A percentile compares a stretch with the other conserved stretches of the same genome.
These are phyloP conservation scores for Akebia trifoliata DNA, from an alignment of 164 flowering plant species.

Conservation along the genomic window DNA sequence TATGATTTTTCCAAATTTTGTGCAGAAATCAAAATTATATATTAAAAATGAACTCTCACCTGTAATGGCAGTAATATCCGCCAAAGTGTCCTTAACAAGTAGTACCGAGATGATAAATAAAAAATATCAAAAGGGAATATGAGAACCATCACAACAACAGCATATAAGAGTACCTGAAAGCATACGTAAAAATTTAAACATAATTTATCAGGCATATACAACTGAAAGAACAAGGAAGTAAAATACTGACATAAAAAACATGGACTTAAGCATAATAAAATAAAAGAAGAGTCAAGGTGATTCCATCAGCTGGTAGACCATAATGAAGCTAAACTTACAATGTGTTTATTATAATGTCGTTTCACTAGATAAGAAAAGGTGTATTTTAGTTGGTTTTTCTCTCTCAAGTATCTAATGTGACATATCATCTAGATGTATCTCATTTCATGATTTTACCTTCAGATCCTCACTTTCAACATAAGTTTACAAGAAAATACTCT, in stretches of 20 bases:
- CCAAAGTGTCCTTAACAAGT: conserved; percentile 82
- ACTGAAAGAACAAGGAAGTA: neutral
- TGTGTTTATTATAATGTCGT: no score
- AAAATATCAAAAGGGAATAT: conserved; percentile 93
- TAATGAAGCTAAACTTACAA: neutral
- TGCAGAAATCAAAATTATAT: no score
- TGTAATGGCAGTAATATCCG: conserved; percentile 81
- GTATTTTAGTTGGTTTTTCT: no score
- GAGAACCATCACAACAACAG: conserved; percentile 59
- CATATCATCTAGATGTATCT: no score
- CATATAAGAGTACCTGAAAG: conserved; percentile 81
- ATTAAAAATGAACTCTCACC: no score
- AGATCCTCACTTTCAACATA: no score
- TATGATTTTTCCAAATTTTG: no score
- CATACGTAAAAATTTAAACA: neutral
- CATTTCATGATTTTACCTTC: no score
- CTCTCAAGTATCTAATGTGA: no score
- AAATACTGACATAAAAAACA: neutral
- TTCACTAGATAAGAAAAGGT: no score
- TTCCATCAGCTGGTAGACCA: neutral
- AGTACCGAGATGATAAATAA: conserved; percentile 80
- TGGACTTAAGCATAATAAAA: conserved; percentile 1
- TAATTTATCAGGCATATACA: no score
- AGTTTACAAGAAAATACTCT: no score
- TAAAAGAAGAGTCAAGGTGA: neutral